These are phyloP conservation scores for Boletus patriciae DNA, from an alignment of 768 basidiomycete species.

Conservation along the genomic window DNA sequence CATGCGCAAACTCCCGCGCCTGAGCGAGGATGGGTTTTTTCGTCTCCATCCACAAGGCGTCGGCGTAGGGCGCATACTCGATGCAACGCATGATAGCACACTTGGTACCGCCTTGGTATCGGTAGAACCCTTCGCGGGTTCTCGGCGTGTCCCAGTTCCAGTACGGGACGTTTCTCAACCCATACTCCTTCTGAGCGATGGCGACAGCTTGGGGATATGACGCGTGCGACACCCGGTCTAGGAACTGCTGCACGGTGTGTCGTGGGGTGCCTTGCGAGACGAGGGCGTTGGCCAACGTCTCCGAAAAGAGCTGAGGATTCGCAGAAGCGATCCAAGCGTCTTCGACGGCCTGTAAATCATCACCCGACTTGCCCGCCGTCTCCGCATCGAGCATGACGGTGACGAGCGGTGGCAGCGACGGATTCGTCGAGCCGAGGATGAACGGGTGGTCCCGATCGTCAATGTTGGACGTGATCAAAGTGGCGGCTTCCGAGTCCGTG, in stretches of 20 bases:
- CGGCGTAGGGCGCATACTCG: slow-evolving; percentile 93
- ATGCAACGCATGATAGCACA: slow-evolving; percentile 91
- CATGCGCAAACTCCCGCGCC: slow-evolving; percentile 87
- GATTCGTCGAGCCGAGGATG: slow-evolving; percentile 89
- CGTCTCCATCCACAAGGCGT: slow-evolving; percentile 95
- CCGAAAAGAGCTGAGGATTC: slow-evolving; percentile 75
- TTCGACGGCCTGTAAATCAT: slow-evolving; percentile 82
- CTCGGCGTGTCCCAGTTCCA: slow-evolving; percentile 96
- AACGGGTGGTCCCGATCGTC: slow-evolving; percentile 97
- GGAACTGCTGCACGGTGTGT: slow-evolving; percentile 58
- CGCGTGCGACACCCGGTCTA: slow-evolving; percentile 58
- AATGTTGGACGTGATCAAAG: slow-evolving; percentile 94
- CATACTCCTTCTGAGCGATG: slow-evolving; percentile 80
- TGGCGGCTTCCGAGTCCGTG: slow-evolving; percentile 97
- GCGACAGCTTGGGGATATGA: slow-evolving; percentile 69
- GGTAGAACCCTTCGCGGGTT: slow-evolving; percentile 94
- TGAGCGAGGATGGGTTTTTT: slow-evolving; percentile 91
- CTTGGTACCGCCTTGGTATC: slow-evolving; percentile 95
- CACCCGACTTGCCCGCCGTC: slow-evolving; percentile 72
- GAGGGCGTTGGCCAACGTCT: slow-evolving; percentile 66
- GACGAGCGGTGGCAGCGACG: slow-evolving; percentile 66
- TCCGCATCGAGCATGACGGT: slow-evolving; percentile 84
- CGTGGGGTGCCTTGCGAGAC: slow-evolving; percentile 55
- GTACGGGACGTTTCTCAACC: slow-evolving; percentile 70
- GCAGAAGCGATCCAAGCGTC: slow-evolving; percentile 84